phyloP scores from a whole-genome alignment of 257 asterid genomes.

The Fraxinus excelsior region DNA sequence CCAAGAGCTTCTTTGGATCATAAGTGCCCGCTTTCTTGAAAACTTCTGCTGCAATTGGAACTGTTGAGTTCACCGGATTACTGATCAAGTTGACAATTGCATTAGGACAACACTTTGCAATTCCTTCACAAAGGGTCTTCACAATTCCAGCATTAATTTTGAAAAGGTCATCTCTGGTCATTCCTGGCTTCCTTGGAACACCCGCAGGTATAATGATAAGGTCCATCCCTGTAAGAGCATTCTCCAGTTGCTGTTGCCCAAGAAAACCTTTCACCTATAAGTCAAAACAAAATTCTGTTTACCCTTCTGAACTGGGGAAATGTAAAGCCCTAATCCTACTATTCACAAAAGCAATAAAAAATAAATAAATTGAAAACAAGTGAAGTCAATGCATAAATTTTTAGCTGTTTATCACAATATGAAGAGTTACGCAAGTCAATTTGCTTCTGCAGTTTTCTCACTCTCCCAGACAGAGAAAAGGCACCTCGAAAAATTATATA shows the following conservation, averaged over 20 bases:
- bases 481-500: too few species aligned
- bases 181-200: conserved; percentile 93
- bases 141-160: conserved; percentile 92
- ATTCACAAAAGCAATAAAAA: background rate
- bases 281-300: background rate
- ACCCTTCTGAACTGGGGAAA: background rate
- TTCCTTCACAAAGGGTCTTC: conserved; percentile 77
- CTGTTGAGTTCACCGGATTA: conserved; percentile 90
- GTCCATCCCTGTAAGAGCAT: conserved; percentile 88
- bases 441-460: background rate
- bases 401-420: too few species aligned
- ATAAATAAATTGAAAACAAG: background rate
- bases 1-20: conserved; percentile 81
- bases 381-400: too few species aligned
- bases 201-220: conserved; percentile 89
- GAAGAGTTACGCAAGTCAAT: too few species aligned
- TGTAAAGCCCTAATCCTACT: background rate
- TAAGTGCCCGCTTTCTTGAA: conserved; percentile 90
- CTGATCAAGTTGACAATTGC: conserved; percentile 86
- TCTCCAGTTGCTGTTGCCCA: conserved; percentile 71
- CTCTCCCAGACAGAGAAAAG: background rate
- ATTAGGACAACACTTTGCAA: conserved; percentile 71
- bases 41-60: conserved; percentile 91
- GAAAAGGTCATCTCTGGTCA: conserved; percentile 91
- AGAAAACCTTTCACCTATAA: conserved; percentile 82